These are phyloP conservation scores for Cutaneotrichosporon dermatis DNA, from an alignment of 1,284 basidiomycete genomes.

Conservation along the genomic window DNA sequence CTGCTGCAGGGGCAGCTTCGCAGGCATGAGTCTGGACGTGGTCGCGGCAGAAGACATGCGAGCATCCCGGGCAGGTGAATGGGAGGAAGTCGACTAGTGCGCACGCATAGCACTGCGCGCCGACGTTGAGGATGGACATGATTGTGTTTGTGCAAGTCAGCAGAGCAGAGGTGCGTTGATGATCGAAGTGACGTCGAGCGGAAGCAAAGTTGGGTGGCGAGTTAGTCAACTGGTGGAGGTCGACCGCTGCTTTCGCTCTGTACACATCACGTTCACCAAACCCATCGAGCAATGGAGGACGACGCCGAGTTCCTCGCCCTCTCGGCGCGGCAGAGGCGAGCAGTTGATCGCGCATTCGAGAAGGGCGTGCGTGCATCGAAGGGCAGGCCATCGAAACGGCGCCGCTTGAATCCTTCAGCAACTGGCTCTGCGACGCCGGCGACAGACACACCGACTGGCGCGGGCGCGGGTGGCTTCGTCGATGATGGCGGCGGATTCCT, in stretches of 20 bases:
- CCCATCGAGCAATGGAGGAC: slow-evolving; percentile 9
- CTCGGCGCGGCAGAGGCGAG: slow-evolving; percentile 23
- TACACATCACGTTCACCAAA: not conserved
- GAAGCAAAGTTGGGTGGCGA: slow-evolving; percentile 1
- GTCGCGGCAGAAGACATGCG: slow-evolving; percentile 26
- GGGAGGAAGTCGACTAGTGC: slow-evolving; percentile 43
- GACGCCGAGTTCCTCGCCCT: slow-evolving; percentile 47
- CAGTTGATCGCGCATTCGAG: slow-evolving; percentile 42
- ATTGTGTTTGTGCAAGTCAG: not conserved
- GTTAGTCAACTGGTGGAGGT: slow-evolving; percentile 2
- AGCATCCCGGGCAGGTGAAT: slow-evolving; percentile 31
- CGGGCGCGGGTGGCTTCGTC: slow-evolving; percentile 20
- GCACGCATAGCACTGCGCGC: slow-evolving; percentile 32
- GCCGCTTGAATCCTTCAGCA: not conserved
- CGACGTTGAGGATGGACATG: slow-evolving; percentile 37
- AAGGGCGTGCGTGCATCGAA: slow-evolving; percentile 20
- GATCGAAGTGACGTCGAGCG: not conserved
- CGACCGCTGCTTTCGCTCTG: not conserved
- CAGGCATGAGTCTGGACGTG: slow-evolving; percentile 37
- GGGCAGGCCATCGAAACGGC: slow-evolving; percentile 9
- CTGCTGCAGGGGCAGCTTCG: not conserved
- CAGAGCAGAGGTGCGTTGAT: too few relatives aligned
- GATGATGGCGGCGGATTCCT: slow-evolving; percentile 25
- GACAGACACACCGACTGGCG: not conserved
- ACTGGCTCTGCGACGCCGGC: not conserved